Evolutionary conservation across 345 rosid species (phyloP).

Genomic region (Mallotus nudiflorus): DNA sequence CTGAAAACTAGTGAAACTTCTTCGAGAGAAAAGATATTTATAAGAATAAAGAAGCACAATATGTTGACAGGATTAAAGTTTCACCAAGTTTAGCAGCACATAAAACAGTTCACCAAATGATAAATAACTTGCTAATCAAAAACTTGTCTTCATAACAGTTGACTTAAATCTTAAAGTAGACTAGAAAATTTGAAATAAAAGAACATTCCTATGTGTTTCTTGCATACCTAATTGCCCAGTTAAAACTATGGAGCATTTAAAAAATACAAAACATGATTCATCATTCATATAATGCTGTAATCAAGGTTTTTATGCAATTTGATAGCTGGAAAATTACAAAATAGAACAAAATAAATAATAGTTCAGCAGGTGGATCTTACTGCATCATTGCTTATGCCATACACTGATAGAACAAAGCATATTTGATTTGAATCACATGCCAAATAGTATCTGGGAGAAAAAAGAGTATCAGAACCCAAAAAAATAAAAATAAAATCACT

Average conservation of each 20-base stretch:
- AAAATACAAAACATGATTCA: background rate
- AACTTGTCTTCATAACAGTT: background rate
- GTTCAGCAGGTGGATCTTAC: conserved; percentile 38
- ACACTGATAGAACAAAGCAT: conserved; percentile 62
- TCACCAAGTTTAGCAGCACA: background rate
- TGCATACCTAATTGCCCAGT: background rate
- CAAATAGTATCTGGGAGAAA: conserved; percentile 51
- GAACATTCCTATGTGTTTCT: background rate
- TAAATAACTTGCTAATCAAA: background rate
- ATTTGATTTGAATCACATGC: conserved; percentile 61
- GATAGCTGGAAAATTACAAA: background rate
- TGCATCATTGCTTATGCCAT: conserved; percentile 47
- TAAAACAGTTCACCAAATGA: background rate
- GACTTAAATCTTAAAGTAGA: background rate
- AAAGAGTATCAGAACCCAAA: too few relatives aligned
- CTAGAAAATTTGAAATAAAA: background rate
- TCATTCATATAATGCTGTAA: background rate
- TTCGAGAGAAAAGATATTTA: background rate
- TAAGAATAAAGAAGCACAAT: background rate
- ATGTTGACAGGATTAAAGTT: background rate
- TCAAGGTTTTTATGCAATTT: background rate
- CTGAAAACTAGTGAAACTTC: background rate
- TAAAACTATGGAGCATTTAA: background rate
- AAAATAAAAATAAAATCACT: background rate
- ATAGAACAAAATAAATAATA: background rate